phyloP scores from a whole-genome alignment of 176 grass and related monocot genomes.

The Bromus sterilis region DNA sequence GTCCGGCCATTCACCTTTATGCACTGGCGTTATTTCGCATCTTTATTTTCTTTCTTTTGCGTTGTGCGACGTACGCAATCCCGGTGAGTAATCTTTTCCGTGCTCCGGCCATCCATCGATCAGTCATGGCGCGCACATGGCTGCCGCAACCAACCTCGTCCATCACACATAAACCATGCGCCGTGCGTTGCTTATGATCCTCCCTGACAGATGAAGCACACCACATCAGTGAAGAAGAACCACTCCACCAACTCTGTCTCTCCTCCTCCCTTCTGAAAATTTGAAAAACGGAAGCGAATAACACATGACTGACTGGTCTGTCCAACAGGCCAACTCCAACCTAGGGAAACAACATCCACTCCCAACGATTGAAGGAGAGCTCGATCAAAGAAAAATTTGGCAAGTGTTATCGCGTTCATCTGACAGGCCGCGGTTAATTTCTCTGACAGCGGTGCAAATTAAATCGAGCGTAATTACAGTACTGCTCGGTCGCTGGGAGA shows the following conservation, averaged over 20 bases:
- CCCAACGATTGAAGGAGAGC: background rate
- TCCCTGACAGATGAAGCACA: slow-evolving; percentile 44
- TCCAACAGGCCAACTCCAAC: background rate
- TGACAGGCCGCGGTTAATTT: background rate
- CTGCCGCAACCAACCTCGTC: slow-evolving; percentile 13
- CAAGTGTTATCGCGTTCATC: background rate
- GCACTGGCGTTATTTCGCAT: background rate
- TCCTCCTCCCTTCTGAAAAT: background rate
- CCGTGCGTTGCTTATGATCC: slow-evolving; percentile 31
- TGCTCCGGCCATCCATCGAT: background rate
- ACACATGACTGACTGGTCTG: background rate
- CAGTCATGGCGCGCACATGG: slow-evolving; percentile 40
- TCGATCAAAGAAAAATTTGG: too few species aligned
- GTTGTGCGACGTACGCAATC: background rate
- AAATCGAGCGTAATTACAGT: background rate
- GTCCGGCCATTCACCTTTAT: background rate
- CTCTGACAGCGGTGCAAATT: background rate
- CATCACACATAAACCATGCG: slow-evolving; percentile 22
- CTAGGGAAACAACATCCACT: too few species aligned
- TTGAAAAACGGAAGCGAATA: background rate
- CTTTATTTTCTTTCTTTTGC: background rate
- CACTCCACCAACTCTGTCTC: background rate
- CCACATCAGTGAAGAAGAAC: slow-evolving; percentile 23
- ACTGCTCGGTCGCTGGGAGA: background rate
- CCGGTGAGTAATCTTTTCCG: background rate